These are phyloP conservation scores for Bombardia bombarda DNA, from an alignment of 495 filamentous ascomycete species.

Conservation along the genomic window DNA sequence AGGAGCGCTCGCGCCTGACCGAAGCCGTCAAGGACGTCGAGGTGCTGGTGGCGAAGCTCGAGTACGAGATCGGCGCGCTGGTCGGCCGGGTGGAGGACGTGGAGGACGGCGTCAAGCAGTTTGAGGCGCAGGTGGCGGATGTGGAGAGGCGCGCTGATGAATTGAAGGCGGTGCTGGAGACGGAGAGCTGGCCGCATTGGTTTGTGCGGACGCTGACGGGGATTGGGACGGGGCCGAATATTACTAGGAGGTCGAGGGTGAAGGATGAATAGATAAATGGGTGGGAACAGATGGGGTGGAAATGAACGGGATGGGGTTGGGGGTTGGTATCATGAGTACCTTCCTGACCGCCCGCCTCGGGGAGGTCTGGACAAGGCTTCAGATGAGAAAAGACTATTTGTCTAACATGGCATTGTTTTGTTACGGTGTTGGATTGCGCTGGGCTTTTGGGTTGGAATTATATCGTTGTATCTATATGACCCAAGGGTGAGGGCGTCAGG, in stretches of 20 bases:
- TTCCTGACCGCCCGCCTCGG: too few species aligned
- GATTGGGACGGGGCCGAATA: slow-evolving; percentile 50
- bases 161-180: slow-evolving; percentile 56
- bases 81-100: slow-evolving; percentile 80
- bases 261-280: background rate
- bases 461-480: too few species aligned
- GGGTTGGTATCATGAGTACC: too few species aligned
- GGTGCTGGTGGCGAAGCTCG: slow-evolving; percentile 74
- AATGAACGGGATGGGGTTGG: too few species aligned
- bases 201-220: slow-evolving; percentile 49
- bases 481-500: too few species aligned
- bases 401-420: too few species aligned
- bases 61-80: slow-evolving; percentile 84
- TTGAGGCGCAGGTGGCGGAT: slow-evolving; percentile 70
- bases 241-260: slow-evolving; percentile 36
- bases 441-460: too few species aligned
- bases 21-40: slow-evolving; percentile 80
- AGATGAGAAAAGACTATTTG: too few species aligned
- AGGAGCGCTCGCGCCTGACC: slow-evolving; percentile 57
- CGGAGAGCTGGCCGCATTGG: slow-evolving; percentile 56
- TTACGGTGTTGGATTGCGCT: too few species aligned
- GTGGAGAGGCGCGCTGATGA: slow-evolving; percentile 68
- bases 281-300: background rate
- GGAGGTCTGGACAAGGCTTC: background rate
- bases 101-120: slow-evolving; percentile 73